These are phyloP conservation scores for Anacardium occidentale DNA, from an alignment of 345 rosid genomes.

Conservation along the genomic window DNA sequence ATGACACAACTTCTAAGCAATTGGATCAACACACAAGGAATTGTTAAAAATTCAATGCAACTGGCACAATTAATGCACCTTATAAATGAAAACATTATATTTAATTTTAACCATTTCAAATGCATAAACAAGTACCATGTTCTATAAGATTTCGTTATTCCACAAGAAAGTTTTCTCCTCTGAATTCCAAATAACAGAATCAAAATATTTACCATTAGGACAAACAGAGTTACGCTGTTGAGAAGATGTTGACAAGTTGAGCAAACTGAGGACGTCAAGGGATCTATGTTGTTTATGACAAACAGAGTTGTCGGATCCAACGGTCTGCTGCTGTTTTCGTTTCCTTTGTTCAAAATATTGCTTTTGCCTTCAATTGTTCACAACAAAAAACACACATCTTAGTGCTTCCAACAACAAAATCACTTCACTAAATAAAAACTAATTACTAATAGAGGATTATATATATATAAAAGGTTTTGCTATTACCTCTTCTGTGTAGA, in stretches of 20 bases:
- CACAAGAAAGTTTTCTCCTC: neutral
- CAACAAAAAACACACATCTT: neutral
- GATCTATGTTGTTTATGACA: conserved; percentile 54
- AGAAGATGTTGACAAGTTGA: conserved; percentile 44
- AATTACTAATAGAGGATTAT: neutral
- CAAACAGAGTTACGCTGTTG: conserved; percentile 33
- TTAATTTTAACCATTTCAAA: no score
- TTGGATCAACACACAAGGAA: no score
- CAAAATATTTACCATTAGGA: conserved; percentile 31
- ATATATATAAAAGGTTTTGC: neutral
- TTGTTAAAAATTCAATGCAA: neutral
- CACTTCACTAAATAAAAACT: neutral
- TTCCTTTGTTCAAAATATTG: conserved; percentile 89
- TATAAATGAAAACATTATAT: no score
- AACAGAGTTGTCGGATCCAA: conserved; percentile 35
- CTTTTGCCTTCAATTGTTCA: conserved; percentile 57
- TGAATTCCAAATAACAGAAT: neutral
- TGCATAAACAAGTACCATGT: no score
- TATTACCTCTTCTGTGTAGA: conserved; percentile 54
- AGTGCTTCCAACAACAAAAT: neutral
- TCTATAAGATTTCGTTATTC: neutral
- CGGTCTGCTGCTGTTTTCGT: conserved; percentile 43
- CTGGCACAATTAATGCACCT: no score
- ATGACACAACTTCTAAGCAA: no score
- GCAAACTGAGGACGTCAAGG: conserved; percentile 67